Base-by-base conservation (phyloP, 179 eudicot genomes). In the Actinidia arguta region DNA sequence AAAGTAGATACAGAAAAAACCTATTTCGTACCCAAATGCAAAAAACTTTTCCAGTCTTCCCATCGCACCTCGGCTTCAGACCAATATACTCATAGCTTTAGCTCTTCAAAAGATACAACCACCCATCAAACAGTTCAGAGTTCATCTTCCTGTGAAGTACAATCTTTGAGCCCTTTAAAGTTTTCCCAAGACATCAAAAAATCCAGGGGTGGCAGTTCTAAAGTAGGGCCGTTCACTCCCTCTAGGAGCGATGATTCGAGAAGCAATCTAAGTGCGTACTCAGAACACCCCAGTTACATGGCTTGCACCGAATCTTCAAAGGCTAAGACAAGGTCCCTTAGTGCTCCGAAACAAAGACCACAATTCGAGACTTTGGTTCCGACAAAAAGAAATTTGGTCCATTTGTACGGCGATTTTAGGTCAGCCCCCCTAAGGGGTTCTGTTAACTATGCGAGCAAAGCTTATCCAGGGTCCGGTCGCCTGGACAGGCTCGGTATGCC, bases 401-500 rank as follows among this genome's bases (percentile, higher is more conserved):
- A 91, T 78, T 88, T 85, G 58, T 69, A 79, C 72, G 93, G 81
- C 16, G 93, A 92, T 46, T 75, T 81, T 8, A 87, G 86, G 78
- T 69, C 87, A 27, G 76, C 82, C 50, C 47, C 83, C 13, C 90
- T 82, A 25, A 89, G 90, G 78, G 87, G 24, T 42, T 77, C 91
- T 5, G 88, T 90, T 9, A 87, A 83, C 52, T 93, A 91, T 52
- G 82, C 87, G 7, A 90, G 86, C 88, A 93, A 90, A 86, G 97
- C 90, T 46, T 92, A 92, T 82, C 93, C 91, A 0, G 98, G 97
- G 0, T 94, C 99, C 0, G 97, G 97, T 25, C 85, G 94, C 42
- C 74, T 96, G 83, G 98, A 96, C 76, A 84, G 92, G 85, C 86
- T 93, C 12, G 95, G 93, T 10, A 78, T 91, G 93, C 93, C 97